Evolutionary conservation across 23 red algal species (phyloP).

Genomic region (Gracilariopsis chorda): DNA sequence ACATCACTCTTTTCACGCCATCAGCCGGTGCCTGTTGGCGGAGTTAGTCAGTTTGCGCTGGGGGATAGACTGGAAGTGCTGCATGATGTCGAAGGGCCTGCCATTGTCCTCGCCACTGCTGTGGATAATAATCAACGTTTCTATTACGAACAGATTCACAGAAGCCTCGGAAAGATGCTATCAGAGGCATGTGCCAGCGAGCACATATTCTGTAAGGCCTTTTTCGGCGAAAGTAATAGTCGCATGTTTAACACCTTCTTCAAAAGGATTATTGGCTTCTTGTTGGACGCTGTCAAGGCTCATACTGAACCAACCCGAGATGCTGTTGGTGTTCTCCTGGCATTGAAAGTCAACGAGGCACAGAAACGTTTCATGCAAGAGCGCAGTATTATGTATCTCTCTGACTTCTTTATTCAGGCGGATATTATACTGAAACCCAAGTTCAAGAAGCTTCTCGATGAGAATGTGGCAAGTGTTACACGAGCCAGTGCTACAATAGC

Average conservation of each 20-base stretch:
- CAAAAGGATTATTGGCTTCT: conserved; percentile 40
- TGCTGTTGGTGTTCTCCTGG: conserved; percentile 78
- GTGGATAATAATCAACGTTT: conserved; percentile 61
- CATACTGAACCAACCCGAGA: conserved; percentile 74
- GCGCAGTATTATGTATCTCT: conserved; percentile 72
- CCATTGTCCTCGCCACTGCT: conserved; percentile 85
- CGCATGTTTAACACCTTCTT: conserved; percentile 68
- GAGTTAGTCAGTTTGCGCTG: conserved; percentile 54
- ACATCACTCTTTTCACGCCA: background rate
- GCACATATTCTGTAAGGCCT: conserved; percentile 64
- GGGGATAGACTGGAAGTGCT: conserved; percentile 67
- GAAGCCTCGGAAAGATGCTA: conserved; percentile 89
- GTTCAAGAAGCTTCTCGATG: conserved; percentile 75
- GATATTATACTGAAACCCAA: conserved; percentile 84
- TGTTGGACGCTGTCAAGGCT: conserved; percentile 54
- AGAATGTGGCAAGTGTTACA: conserved; percentile 62
- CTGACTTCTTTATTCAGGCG: conserved; percentile 72
- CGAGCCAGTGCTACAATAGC: conserved; percentile 38
- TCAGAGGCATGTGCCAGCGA: conserved; percentile 88
- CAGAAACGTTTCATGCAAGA: conserved; percentile 65
- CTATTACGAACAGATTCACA: conserved; percentile 87
- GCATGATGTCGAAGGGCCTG: conserved; percentile 61
- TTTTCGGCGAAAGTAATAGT: conserved; percentile 67
- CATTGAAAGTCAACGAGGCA: conserved; percentile 67
- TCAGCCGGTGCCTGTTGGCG: conserved; percentile 7